Base-by-base conservation (phyloP, 2,329 filamentous ascomycete species). In the Leptographium wingfieldii region DNA sequence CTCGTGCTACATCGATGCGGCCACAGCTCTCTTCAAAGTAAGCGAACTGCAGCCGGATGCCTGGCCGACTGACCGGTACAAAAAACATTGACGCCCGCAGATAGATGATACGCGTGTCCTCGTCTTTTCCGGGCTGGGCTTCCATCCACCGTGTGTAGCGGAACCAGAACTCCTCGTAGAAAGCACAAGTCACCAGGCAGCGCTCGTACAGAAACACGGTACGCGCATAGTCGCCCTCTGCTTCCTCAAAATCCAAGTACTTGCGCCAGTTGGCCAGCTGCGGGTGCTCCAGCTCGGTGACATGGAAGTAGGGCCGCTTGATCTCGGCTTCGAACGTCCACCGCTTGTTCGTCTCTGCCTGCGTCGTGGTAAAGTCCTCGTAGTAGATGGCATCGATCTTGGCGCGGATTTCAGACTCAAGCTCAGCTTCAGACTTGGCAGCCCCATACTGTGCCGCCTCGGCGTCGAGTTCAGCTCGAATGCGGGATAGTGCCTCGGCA, bases 131-230 rank as follows among this genome's bases (percentile, higher is more conserved):
- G 1, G 83, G 74, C 69, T 95, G 89, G 0, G 84, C 84, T 61
- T 82, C 80, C 88, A 96, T 95, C 94, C 94, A 99, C 49, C 92
- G 81, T 19, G 88, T 90, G 72, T 96, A 99, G n/a, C 94, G 87
- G 68, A 95, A 84, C 94, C 94, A 99, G 72, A 97, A 95, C 69
- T 97, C 92, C 56, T 97, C 92, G 69, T 99, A 96, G 66, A 95
- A 87, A 19, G 94, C 92, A 68, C 90, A 95, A 0, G 90, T 92
- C 43, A 96, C 90, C 58, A 99, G 74, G 67, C 92, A 97, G 57
- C 94, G 86, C 76, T 99, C 94, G 70, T 99, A 97, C 38, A 99
- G 75, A 68, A 94, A 94, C 6, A 88, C 82, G 54, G 81, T 86
- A 61, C 94, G 83, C 16, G 78, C 73, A 65, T 85, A 90, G 60